Evolutionary conservation across 371 early-diverging fungal species (phyloP).

Genomic region (Rhizopus arrhizus): DNA sequence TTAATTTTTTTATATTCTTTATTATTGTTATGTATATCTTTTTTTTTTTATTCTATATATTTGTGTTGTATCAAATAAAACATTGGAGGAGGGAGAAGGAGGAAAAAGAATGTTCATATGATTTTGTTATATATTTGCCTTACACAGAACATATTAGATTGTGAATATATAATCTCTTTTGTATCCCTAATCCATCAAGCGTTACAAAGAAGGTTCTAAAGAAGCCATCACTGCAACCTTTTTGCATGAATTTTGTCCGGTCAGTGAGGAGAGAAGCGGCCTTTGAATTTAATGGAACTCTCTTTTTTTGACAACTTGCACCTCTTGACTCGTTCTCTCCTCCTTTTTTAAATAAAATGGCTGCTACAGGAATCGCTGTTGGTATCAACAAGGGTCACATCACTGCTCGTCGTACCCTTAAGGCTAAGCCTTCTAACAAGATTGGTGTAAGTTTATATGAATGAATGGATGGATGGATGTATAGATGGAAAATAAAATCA

Average conservation of each 20-base stretch:
- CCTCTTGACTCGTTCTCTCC: not conserved
- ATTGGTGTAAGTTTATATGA: constrained; percentile 81
- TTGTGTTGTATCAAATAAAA: too few relatives aligned
- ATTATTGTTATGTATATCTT: too few relatives aligned
- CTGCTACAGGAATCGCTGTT: constrained; percentile 64
- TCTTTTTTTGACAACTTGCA: not conserved
- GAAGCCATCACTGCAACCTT: too few relatives aligned
- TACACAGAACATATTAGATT: too few relatives aligned
- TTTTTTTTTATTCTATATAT: too few relatives aligned
- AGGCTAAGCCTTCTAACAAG: constrained; percentile 78
- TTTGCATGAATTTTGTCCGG: too few relatives aligned
- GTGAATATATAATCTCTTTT: too few relatives aligned
- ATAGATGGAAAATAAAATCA: constrained; percentile 5
- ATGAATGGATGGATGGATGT: constrained; percentile 34
- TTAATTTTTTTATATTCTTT: constrained; percentile 4
- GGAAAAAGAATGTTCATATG: too few relatives aligned
- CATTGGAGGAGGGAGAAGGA: too few relatives aligned
- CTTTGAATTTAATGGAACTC: not conserved
- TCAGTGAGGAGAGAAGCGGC: not conserved
- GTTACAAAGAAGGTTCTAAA: too few relatives aligned
- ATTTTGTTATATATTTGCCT: too few relatives aligned
- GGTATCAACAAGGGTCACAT: constrained; percentile 88
- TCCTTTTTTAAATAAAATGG: constrained; percentile 11
- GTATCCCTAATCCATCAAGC: too few relatives aligned
- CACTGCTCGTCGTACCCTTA: constrained; percentile 80